phyloP scores from a whole-genome alignment of 352 stramenopile genomes.

The Globisporangium recalcitrans region DNA sequence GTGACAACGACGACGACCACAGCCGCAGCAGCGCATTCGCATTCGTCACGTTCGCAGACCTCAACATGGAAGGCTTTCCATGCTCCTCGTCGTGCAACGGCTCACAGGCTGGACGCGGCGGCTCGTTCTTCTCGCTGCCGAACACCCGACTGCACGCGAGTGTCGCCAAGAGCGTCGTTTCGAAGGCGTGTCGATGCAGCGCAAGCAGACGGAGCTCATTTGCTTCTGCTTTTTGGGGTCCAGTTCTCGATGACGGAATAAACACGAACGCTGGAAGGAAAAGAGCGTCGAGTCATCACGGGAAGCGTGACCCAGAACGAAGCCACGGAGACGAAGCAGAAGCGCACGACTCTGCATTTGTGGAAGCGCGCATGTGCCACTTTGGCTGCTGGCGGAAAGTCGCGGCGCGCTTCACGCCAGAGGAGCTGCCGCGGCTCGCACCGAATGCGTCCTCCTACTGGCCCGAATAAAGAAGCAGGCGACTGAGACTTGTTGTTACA shows the following conservation, averaged over 20 bases:
- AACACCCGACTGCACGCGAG: conserved; percentile 44
- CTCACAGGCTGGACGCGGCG: conserved; percentile 67
- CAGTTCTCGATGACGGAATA: not conserved
- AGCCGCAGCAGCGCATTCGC: conserved; percentile 16
- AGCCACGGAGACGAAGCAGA: not conserved
- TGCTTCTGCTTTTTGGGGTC: not conserved
- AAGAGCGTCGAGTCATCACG: not conserved
- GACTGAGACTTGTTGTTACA: not conserved
- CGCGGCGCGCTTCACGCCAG: conserved; percentile 24
- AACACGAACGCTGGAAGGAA: not conserved
- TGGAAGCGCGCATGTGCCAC: conserved; percentile 56
- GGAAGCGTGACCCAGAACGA: not conserved
- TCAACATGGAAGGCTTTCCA: conserved; percentile 84
- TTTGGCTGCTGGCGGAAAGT: conserved; percentile 63
- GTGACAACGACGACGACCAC: no score
- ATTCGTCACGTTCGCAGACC: conserved; percentile 60
- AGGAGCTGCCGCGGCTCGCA: conserved; percentile 41
- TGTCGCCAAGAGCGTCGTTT: conserved; percentile 35
- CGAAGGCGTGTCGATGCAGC: conserved; percentile 36
- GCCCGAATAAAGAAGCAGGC: conserved; percentile 11
- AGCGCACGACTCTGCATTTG: conserved; percentile 18
- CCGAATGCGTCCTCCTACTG: conserved; percentile 59
- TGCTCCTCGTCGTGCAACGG: conserved; percentile 65
- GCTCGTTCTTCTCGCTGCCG: conserved; percentile 61
- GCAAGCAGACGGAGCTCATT: conserved; percentile 6